A percentile compares a stretch with the other conserved stretches of the same genome.
phyloP scores from a whole-genome alignment of 768 basidiomycete genomes.

The Chalciporus chontae region DNA sequence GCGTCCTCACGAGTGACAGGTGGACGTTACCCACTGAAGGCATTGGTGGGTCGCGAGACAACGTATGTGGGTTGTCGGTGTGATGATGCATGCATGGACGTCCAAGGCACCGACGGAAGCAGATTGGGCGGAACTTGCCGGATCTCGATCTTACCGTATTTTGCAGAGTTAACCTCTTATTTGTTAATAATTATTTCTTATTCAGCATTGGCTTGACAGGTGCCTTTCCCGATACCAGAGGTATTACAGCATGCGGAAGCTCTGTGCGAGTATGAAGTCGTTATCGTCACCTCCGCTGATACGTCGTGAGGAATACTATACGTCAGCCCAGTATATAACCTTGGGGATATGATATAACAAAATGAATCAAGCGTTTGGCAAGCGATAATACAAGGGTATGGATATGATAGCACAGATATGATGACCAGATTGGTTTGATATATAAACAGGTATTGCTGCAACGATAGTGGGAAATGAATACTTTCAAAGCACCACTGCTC shows the following conservation, averaged over 20 bases:
- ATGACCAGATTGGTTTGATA: slow-evolving; percentile 18
- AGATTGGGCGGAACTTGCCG: slow-evolving; percentile 21
- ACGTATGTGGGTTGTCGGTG: neutral
- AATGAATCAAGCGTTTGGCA: slow-evolving; percentile 9
- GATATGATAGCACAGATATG: slow-evolving; percentile 19
- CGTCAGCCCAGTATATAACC: slow-evolving; percentile 1
- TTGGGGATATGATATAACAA: slow-evolving; percentile 7
- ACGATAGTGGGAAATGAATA: slow-evolving; percentile 6
- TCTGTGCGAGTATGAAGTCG: slow-evolving; percentile 1
- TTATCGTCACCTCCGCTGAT: slow-evolving; percentile 7
- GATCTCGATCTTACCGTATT: slow-evolving; percentile 10
- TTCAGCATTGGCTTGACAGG: slow-evolving; percentile 9
- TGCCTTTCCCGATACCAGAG: slow-evolving; percentile 9
- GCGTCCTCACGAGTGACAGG: neutral
- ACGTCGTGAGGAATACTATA: slow-evolving; percentile 12
- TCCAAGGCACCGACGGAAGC: slow-evolving; percentile 23
- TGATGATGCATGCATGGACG: neutral
- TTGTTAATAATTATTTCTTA: neutral
- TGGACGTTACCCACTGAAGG: neutral
- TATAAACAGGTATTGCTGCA: slow-evolving; percentile 22
- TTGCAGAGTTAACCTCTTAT: neutral
- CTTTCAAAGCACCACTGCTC: slow-evolving; percentile 1
- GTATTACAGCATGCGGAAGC: slow-evolving; percentile 11
- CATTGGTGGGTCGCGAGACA: neutral
- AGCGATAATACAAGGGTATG: slow-evolving; percentile 21